Conservation (phyloP, 805 yeast species). For the Torulaspora gathmanii region DNA sequence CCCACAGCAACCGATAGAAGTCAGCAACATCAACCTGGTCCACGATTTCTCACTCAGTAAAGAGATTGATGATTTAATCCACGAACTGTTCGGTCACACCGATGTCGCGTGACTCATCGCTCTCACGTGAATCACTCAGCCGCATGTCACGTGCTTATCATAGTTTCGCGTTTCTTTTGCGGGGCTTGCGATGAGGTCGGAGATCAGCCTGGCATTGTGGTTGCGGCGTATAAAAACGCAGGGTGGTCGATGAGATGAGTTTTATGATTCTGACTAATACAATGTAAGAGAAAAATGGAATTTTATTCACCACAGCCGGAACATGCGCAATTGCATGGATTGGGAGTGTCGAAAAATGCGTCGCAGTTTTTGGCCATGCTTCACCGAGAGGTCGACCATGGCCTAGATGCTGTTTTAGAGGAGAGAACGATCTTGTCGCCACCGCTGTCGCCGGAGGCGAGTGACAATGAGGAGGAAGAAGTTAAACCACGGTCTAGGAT, state of each 20-base stretch:
- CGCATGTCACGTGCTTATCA: background rate
- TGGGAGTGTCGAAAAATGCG: constrained; percentile 16
- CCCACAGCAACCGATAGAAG: constrained; percentile 25
- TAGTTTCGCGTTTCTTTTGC: background rate
- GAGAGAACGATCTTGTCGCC: constrained; percentile 34
- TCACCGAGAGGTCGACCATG: constrained; percentile 1
- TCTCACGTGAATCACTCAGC: background rate
- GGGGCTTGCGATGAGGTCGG: constrained; percentile 9
- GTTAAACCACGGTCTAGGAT: constrained; percentile 9
- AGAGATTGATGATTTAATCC: constrained; percentile 36
- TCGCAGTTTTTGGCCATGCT: constrained; percentile 14
- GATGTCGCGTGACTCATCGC: background rate
- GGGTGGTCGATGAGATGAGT: background rate
- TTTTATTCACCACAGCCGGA: constrained; percentile 35
- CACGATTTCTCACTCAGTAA: constrained; percentile 36
- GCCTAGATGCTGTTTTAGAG: constrained; percentile 20
- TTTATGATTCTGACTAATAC: background rate
- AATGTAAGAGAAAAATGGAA: constrained; percentile 20
- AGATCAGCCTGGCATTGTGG: constrained; percentile 1
- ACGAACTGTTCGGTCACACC: constrained; percentile 28
- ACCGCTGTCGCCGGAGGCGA: constrained; percentile 31
- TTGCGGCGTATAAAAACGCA: constrained; percentile 5
- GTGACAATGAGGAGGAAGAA: constrained; percentile 3
- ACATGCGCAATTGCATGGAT: constrained; percentile 28
- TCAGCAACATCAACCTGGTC: constrained; percentile 27